Conservation (phyloP, 2,329 filamentous ascomycete genomes). For the Cladosporium sp. region DNA sequence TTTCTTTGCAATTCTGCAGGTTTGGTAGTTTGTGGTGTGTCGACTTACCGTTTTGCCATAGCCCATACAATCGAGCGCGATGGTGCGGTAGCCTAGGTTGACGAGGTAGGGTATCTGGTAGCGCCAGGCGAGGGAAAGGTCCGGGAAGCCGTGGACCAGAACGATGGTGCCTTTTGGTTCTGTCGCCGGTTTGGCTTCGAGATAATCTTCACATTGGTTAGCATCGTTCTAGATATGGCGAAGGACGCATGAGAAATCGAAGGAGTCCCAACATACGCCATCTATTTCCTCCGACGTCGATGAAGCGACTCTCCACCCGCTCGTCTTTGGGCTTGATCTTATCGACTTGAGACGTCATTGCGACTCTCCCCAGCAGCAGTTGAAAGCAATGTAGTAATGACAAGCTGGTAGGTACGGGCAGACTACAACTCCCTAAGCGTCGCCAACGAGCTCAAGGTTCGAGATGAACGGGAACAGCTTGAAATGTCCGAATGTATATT, state of each 20-base stretch:
- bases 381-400: too few species aligned
- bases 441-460: too few species aligned
- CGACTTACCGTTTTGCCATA: conserved; percentile 70
- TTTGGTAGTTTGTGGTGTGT: background rate
- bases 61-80: conserved; percentile 82
- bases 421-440: too few species aligned
- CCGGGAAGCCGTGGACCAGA: conserved; percentile 67
- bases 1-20: background rate
- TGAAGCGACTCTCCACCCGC: conserved; percentile 46
- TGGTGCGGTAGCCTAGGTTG: conserved; percentile 68
- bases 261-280: conserved; percentile 58
- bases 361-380: too few species aligned
- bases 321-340: conserved; percentile 22
- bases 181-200: conserved; percentile 30
- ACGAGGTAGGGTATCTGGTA: conserved; percentile 78
- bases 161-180: conserved; percentile 47
- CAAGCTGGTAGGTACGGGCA: too few species aligned
- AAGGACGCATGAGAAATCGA: too few species aligned
- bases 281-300: conserved; percentile 62
- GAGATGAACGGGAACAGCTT: too few species aligned
- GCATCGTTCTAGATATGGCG: too few species aligned
- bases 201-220: conserved; percentile 41
- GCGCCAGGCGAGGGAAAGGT: conserved; percentile 81
- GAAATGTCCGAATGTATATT: too few species aligned
- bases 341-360: conserved; percentile 19